Conservation (phyloP, 805 yeast species). For the Nakazawaea siamensis region DNA sequence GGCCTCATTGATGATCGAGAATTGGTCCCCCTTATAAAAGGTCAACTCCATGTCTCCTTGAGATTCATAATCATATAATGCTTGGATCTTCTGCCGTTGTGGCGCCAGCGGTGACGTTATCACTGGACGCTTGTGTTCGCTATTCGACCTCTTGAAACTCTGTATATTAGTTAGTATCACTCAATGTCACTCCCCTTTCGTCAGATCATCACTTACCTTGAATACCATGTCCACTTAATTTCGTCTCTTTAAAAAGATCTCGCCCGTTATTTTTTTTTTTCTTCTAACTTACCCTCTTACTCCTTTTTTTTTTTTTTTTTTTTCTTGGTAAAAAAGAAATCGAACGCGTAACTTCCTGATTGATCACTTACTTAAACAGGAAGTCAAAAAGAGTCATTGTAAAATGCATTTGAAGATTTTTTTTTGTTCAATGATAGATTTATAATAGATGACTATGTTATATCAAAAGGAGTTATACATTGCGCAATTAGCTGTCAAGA, state of each 20-base stretch:
- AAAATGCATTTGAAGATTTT: too few species aligned
- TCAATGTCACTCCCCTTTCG: too few species aligned
- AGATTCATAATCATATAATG: constrained; percentile 68
- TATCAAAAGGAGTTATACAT: constrained; percentile 54
- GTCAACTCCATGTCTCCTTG: constrained; percentile 76
- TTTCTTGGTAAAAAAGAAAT: too few species aligned
- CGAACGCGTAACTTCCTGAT: too few species aligned
- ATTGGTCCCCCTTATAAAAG: constrained; percentile 79
- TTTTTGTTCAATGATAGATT: too few species aligned
- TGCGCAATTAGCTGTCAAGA: constrained; percentile 84
- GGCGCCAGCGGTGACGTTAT: constrained; percentile 9
- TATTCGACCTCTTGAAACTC: constrained; percentile 4
- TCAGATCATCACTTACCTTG: too few species aligned
- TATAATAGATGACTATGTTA: constrained; percentile 2
- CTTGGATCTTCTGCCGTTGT: constrained; percentile 61
- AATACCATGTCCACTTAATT: too few species aligned
- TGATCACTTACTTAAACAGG: too few species aligned
- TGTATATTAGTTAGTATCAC: too few species aligned
- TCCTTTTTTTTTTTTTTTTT: too few species aligned
- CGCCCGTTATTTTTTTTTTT: background rate
- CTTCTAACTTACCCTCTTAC: background rate
- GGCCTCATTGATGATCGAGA: constrained; percentile 64
- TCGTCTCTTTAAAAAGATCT: too few species aligned
- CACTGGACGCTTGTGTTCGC: constrained; percentile 1
- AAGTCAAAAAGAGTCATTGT: too few species aligned